Base-by-base conservation (phyloP, 805 yeast species). In the Starmerella vaccinii region DNA sequence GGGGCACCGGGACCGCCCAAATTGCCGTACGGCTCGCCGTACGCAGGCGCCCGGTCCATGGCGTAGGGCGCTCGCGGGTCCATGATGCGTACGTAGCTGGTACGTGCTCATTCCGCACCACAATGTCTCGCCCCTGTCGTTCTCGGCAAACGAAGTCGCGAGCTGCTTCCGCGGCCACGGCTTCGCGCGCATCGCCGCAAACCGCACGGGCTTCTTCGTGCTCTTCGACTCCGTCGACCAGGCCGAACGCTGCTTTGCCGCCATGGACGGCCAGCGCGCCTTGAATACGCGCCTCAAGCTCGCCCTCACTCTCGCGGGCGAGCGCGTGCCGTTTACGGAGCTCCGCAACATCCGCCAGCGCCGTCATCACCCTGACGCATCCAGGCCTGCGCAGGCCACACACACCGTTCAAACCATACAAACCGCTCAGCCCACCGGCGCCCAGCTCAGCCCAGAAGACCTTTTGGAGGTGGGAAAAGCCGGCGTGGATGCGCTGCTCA, bases 101-200 rank as follows among this genome's bases (percentile, higher is more conserved):
- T 53, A 53, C 46, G 45, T 53, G n/a, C 22, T 53, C 4, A 22
- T 53, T 12, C 46, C 51, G 12, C 37, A 26, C 29, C 32, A 27
- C 22, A 19, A n/a, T 18, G 29, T 41, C 9, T 21, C 44, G 16
- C 33, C 43, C 7, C 13, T 10, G 22, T n/a, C 33, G 30, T 33
- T n/a, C 23, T 16, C 47, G 9, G 47, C 26, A 22, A 21, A 41
- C 15, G 50, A 43, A 19, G 33, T 50, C 2, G 24, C 49, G 13
- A 13, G 40, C 12, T 9, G 38, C 16, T 47, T 53, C 37, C 10
- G 27, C 6, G 39, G 7, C 24, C 35, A 43, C 23, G 18, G 15
- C 1, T 18, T 42, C 21, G 4, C 13, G n/a, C 51, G 29, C 19
- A 44, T 53, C 12, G 47, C 39, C 4, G 52, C 35, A 18, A 53